Conservation (phyloP, 257 asterid genomes). For the Ilex aquifolium region DNA sequence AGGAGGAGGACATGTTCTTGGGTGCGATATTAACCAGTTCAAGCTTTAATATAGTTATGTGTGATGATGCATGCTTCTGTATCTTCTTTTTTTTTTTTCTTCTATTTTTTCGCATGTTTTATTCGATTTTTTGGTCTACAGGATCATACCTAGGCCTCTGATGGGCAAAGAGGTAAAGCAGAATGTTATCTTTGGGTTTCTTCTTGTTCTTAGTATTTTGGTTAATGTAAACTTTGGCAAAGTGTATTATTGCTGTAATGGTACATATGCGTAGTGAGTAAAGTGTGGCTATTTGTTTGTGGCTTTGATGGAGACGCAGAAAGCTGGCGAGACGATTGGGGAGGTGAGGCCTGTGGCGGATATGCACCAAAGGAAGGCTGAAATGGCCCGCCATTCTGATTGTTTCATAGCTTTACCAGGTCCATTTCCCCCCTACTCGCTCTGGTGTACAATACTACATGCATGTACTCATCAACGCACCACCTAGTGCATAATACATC, state of each 20-base stretch:
- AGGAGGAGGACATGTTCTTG: conserved; percentile 73
- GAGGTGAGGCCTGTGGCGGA: conserved; percentile 46
- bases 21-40: conserved; percentile 19
- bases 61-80: neutral
- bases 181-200: neutral
- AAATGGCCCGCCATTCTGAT: conserved; percentile 64
- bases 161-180: conserved; percentile 57
- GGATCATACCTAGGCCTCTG: conserved; percentile 65
- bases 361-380: conserved; percentile 84
- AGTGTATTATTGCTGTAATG: conserved; percentile 9
- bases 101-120: neutral
- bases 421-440: neutral
- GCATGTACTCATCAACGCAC: neutral
- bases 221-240: conserved; percentile 10
- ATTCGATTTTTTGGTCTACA: conserved; percentile 10
- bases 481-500: neutral
- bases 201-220: neutral
- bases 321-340: conserved; percentile 60
- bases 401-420: conserved; percentile 83
- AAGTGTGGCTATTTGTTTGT: neutral
- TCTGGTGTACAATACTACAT: neutral
- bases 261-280: neutral
- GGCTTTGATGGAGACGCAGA: conserved; percentile 20
- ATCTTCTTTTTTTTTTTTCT: neutral
- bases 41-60: neutral